Evolutionary conservation across 495 filamentous ascomycete species (phyloP), one percentile per base, ranked within the genome.

Genomic region (Astrocystis sublimbata): DNA sequence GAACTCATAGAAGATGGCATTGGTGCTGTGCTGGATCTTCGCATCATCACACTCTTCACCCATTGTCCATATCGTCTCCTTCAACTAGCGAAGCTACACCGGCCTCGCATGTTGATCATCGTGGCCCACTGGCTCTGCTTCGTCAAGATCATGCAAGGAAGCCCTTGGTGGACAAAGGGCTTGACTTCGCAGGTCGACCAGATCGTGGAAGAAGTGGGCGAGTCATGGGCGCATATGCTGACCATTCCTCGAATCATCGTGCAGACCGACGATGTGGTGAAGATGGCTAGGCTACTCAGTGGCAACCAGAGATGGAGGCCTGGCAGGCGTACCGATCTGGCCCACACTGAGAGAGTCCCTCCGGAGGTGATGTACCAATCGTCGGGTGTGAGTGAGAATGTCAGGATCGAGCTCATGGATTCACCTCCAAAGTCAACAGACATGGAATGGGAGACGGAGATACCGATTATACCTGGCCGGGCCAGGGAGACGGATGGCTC

Each of bases 91-190:
- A 74, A 75, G 9, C 68, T 79, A 40, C 75, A 74, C 9, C 73
- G 79, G 36, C 84, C 86, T 0, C 81, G 86, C 41, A 83, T 88
- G 0, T 65, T 84, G 0, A 66, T 84, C 7, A 77, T 85, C 13
- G 30, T 83, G 5, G 78, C 81, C 1, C 60, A 83, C 45, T 81
- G 78, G 50, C 69, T 82, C 13, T 71, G 65, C 28, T 81, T 83
- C 52, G 42, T 71, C 6, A 80, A 78, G 62, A 24, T 82, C 7
- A 50, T 72, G 1, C 28, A 23, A 8, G 24, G 60, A 0, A 41
- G 66, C 15, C 26, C 76, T 19, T 84, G 81, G 82, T 84, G 82
- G 81, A 61, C 79, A 56, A 46, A 65, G 15, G 76, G 70, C 10
- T 73, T 84, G 15, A 55, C 66, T 8, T 69, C 76, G 36, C 65